These are phyloP conservation scores for Protomyces lactucae-debilis DNA, from an alignment of 1,139 yeast species.

Conservation along the genomic window DNA sequence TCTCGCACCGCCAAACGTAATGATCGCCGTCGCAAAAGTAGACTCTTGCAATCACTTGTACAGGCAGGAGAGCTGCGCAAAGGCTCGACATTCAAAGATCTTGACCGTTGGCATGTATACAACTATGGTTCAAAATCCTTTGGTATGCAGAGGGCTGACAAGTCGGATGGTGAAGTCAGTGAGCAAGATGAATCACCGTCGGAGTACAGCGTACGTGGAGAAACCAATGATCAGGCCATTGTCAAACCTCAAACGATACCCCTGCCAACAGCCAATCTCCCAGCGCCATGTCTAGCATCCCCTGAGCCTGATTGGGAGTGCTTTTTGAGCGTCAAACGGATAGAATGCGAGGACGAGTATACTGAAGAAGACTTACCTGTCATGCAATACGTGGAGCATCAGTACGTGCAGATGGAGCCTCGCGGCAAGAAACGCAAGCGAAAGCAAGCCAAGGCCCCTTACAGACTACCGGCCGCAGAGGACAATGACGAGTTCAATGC, in stretches of 20 bases:
- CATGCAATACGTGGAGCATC: conserved; percentile 7
- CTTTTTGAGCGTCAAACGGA: conserved; percentile 9
- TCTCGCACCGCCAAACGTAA: conserved; percentile 4
- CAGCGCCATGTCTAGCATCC: neutral
- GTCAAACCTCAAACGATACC: neutral
- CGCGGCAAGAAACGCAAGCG: conserved; percentile 8
- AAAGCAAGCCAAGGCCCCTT: neutral
- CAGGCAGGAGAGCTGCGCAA: conserved; percentile 13
- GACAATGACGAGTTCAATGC: conserved; percentile 4
- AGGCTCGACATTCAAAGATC: conserved; percentile 10
- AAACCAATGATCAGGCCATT: neutral
- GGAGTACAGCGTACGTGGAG: neutral
- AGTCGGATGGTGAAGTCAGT: neutral
- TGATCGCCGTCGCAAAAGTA: conserved; percentile 3
- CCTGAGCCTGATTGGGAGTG: conserved; percentile 21
- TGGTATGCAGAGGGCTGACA: neutral
- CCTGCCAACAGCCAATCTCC: neutral
- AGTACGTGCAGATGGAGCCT: neutral
- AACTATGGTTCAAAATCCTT: neutral
- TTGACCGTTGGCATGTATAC: conserved; percentile 4
- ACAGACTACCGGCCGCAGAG: neutral
- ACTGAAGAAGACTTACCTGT: conserved; percentile 7
- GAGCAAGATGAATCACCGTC: neutral
- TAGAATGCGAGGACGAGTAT: conserved; percentile 15
- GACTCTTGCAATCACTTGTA: conserved; percentile 6